Conservation (phyloP, 768 basidiomycete species). For the Guyanaporus albipodus region DNA sequence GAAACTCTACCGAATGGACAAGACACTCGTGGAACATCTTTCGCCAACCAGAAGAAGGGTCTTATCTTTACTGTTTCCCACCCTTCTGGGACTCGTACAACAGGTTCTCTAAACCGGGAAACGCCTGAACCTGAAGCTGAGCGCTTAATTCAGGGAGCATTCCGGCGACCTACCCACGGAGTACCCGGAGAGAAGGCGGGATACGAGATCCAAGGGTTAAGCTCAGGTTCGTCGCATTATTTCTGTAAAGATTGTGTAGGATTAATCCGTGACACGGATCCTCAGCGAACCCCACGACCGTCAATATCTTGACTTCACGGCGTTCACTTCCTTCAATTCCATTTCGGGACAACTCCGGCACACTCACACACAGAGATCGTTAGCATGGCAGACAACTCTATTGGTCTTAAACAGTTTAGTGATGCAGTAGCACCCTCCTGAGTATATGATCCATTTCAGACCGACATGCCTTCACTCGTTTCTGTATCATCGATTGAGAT, state of each 20-base stretch:
- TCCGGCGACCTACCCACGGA: constrained; percentile 6
- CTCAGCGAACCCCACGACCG: background rate
- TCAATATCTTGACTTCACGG: constrained; percentile 4
- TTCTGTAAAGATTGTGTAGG: background rate
- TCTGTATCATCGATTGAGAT: background rate
- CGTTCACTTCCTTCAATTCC: background rate
- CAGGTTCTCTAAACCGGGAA: constrained; percentile 2
- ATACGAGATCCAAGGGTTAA: constrained; percentile 14
- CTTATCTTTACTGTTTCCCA: background rate
- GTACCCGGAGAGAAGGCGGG: background rate
- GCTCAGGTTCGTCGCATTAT: constrained; percentile 9
- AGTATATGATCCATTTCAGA: background rate
- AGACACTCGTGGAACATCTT: background rate
- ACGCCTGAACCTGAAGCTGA: background rate
- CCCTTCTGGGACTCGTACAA: constrained; percentile 2
- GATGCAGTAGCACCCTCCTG: background rate
- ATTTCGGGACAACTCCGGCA: background rate
- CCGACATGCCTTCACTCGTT: background rate
- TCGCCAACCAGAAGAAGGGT: constrained; percentile 1
- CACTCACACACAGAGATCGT: constrained; percentile 4
- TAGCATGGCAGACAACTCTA: background rate
- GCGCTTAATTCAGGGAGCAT: constrained; percentile 2
- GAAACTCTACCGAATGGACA: constrained; percentile 3
- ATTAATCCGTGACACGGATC: constrained; percentile 1
- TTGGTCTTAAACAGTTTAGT: background rate